A percentile compares a stretch with the other conserved stretches of the same genome.
Conservation (phyloP, 1,139 yeast species). For the Scheffersomyces titani region DNA sequence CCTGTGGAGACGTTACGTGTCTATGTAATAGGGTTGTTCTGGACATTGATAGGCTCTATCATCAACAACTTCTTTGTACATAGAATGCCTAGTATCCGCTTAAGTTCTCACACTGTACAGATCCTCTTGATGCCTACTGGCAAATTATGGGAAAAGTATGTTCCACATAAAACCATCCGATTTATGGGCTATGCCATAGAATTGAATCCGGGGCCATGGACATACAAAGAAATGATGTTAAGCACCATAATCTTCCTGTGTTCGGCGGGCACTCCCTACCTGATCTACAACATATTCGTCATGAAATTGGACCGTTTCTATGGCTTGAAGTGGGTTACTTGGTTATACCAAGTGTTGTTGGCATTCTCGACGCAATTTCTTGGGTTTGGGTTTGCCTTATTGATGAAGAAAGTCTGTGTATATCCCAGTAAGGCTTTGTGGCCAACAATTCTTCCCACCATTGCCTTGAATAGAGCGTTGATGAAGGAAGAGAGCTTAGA, state of each 20-base stretch:
- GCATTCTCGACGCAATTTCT: constrained; percentile 45
- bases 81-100: constrained; percentile 40
- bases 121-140: constrained; percentile 44
- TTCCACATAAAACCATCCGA: constrained; percentile 28
- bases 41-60: constrained; percentile 46
- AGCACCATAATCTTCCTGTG: constrained; percentile 47
- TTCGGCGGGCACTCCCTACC: constrained; percentile 47
- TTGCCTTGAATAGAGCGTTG: constrained; percentile 46
- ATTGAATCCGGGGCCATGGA: constrained; percentile 46
- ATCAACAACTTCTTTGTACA: constrained; percentile 48
- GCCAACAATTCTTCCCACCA: constrained; percentile 49
- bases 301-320: constrained; percentile 47
- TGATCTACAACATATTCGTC: constrained; percentile 45
- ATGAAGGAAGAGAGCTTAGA: constrained; percentile 30
- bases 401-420: constrained; percentile 46
- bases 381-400: constrained; percentile 50
- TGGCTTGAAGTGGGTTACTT: constrained; percentile 46
- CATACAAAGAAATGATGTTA: constrained; percentile 33
- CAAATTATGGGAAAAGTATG: constrained; percentile 37
- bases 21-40: constrained; percentile 39
- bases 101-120: constrained; percentile 45
- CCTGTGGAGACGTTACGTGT: constrained; percentile 46
- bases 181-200: constrained; percentile 24
- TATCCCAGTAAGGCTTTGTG: constrained; percentile 48
- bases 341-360: constrained; percentile 39